Base-by-base conservation (phyloP, 768 basidiomycete species). In the Suillus occidentalis region DNA sequence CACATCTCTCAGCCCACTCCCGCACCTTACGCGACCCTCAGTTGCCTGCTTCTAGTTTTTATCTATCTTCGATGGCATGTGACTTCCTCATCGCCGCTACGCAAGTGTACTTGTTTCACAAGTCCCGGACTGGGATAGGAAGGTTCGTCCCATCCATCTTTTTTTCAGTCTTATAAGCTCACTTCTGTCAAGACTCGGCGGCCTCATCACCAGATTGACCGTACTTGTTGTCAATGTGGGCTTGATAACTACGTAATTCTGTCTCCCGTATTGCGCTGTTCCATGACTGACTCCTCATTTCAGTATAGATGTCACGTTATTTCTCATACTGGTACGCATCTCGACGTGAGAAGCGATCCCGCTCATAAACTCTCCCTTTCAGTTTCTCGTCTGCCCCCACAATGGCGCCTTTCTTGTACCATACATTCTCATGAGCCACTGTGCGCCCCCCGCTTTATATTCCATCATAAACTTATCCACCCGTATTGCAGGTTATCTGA, bases 381-480 rank as follows among this genome's bases (percentile, higher is more conserved):
- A 78, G 77, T 78, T 78, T 67, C 66, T 78, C 58, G 71, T 67
- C n/a, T 79, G 77, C 58, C 77, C 77, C 5, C 65, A 63, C 45
- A 79, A 79, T 36, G 77, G 77, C 39, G 71, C 70, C 2, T 78
- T 78, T 52, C 75, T 78, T 42, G 71, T 78, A 12, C 77, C 77
- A 0, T 78, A 78, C 61, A 76, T 78, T 61, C 74, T 78, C 6
- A 77, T 78, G 71, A 79, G 78, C 37, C 77, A 79, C 62, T 78
- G 77, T 75, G 40, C 52, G 78, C 52, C 43, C 12, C 3, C 20
- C 60, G n/a, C 7, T 28, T 45, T 20, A 12, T 65, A 42, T 47
- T 63, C 6, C 45, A 10, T 40, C 8, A 3, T 65, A 16, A 28
- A 47, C 20, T n/a, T 6, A 14, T 20, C 18, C 40, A 13, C 4